Conservation (phyloP, 2,329 filamentous ascomycete species). For the Didymella pomorum region DNA sequence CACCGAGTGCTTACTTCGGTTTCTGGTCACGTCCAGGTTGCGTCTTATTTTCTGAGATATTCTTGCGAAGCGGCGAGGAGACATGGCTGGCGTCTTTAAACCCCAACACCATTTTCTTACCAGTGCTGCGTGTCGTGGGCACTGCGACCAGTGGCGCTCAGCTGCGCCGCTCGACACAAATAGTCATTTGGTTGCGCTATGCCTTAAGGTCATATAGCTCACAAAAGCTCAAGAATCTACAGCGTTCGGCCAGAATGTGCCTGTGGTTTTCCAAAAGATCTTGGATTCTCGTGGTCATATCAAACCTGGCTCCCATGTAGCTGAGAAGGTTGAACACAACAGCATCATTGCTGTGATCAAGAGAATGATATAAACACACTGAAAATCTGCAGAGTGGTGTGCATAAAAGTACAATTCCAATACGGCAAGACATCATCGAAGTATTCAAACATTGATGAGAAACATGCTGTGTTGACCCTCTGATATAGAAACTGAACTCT, state of each 20-base stretch:
- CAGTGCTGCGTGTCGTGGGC: background rate
- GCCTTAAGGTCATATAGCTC: no score
- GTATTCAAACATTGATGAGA: background rate
- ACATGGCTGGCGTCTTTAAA: conserved; percentile 2
- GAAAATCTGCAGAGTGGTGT: no score
- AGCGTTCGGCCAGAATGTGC: no score
- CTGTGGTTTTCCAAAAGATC: no score
- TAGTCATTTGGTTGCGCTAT: background rate
- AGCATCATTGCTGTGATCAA: no score
- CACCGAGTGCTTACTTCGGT: conserved; percentile 10
- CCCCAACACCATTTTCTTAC: background rate
- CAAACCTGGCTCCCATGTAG: no score
- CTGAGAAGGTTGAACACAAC: no score
- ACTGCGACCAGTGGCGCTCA: background rate
- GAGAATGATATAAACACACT: no score
- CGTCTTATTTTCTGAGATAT: background rate
- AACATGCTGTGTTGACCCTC: background rate
- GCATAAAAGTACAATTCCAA: background rate
- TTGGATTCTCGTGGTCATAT: no score
- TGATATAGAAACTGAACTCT: background rate
- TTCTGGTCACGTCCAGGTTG: background rate
- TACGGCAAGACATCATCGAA: background rate
- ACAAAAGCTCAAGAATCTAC: no score
- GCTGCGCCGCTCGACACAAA: background rate
- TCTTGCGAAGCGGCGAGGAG: conserved; percentile 4